phyloP scores from a whole-genome alignment of 202 grass and related monocot species.

The Schoenoplectus tabernaemontani region DNA sequence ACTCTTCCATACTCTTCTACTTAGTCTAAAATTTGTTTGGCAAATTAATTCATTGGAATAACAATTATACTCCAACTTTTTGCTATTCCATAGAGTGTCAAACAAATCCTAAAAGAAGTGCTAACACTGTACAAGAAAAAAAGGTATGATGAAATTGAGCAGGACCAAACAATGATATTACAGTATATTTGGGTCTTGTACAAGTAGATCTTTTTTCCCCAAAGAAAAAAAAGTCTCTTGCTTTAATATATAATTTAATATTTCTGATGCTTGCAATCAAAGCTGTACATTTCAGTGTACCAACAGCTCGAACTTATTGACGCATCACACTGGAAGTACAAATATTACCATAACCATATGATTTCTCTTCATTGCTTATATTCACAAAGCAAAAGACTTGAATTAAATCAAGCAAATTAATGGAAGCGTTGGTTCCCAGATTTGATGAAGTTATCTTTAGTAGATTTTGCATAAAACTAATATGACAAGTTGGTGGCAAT shows the following conservation, averaged over 20 bases:
- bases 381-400: neutral
- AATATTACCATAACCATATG: neutral
- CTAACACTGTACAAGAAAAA: neutral
- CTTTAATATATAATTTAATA: neutral
- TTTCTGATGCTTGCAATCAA: neutral
- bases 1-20: too few species aligned
- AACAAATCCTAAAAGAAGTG: neutral
- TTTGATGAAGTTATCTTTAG: neutral
- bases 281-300: neutral
- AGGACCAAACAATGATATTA: neutral
- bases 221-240: neutral
- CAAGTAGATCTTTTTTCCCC: neutral
- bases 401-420: neutral
- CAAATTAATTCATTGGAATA: too few species aligned
- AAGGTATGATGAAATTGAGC: neutral
- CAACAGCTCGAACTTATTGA: neutral
- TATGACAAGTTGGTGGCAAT: neutral
- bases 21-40: too few species aligned
- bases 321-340: neutral
- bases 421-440: neutral
- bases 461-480: neutral
- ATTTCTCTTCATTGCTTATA: neutral
- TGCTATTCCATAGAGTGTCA: too few species aligned
- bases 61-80: too few species aligned
- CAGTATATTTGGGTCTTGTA: slow-evolving; percentile 2